These are phyloP conservation scores for Pythium coloratum DNA, from an alignment of 352 stramenopile species.

Conservation along the genomic window DNA sequence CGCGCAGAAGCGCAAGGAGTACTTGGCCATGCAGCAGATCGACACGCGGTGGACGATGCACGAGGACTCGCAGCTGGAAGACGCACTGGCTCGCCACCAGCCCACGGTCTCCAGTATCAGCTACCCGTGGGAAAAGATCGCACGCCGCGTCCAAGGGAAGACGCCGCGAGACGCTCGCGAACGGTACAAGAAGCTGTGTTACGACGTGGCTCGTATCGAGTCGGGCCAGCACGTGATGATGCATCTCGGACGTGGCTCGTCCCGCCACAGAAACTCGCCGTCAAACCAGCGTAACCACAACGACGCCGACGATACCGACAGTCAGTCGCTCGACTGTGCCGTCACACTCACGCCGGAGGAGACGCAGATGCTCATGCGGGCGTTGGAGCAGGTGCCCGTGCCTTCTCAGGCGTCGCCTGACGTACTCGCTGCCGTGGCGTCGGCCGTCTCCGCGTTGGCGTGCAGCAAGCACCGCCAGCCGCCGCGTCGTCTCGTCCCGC, in stretches of 20 bases:
- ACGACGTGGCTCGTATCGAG: constrained; percentile 76
- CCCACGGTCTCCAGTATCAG: constrained; percentile 23
- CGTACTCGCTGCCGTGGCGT: constrained; percentile 53
- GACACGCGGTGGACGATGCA: constrained; percentile 60
- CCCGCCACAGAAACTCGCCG: constrained; percentile 16
- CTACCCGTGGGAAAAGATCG: constrained; percentile 67
- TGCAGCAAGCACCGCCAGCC: constrained; percentile 42
- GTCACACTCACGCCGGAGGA: constrained; percentile 57
- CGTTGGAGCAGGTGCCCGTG: constrained; percentile 57
- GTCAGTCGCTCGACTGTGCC: constrained; percentile 42
- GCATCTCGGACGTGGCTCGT: constrained; percentile 37
- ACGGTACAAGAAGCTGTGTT: constrained; percentile 75
- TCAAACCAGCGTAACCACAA: constrained; percentile 18
- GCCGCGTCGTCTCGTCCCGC: constrained; percentile 34
- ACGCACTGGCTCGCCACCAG: constrained; percentile 48
- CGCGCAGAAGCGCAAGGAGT: constrained; percentile 42
- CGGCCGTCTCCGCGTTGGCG: constrained; percentile 55
- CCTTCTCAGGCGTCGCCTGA: constrained; percentile 41
- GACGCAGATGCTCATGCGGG: constrained; percentile 46
- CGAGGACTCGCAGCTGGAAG: constrained; percentile 69
- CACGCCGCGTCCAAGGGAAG: constrained; percentile 51
- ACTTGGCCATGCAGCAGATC: constrained; percentile 51
- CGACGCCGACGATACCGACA: constrained; percentile 23
- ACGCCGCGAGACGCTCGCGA: constrained; percentile 52
- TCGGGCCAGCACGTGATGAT: constrained; percentile 61